Conservation (phyloP, 495 filamentous ascomycete species). For the Penicillium chermesinum region DNA sequence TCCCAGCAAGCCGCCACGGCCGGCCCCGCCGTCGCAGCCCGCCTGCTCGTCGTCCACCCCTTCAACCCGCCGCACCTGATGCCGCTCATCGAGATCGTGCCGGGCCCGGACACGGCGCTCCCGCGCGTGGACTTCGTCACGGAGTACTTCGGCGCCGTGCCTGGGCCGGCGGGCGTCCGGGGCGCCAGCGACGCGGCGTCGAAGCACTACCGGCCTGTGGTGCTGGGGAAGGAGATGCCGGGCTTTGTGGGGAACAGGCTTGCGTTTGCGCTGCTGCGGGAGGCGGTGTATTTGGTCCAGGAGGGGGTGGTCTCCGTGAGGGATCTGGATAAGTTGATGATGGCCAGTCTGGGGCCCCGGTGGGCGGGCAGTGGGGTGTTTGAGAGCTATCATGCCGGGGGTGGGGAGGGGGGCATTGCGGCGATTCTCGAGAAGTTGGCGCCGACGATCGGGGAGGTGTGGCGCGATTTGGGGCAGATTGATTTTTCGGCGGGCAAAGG, state of each 20-base stretch:
- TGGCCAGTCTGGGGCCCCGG: constrained; percentile 48
- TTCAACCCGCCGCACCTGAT: constrained; percentile 63
- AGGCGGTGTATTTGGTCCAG: constrained; percentile 45
- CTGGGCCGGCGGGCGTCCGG: constrained; percentile 23
- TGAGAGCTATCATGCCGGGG: constrained; percentile 57
- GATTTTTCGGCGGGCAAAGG: constrained; percentile 36
- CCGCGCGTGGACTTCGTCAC: constrained; percentile 39
- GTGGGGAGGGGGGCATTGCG: constrained; percentile 49
- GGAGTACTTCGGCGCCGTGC: constrained; percentile 43
- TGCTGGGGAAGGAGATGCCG: constrained; percentile 50
- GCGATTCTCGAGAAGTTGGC: constrained; percentile 54
- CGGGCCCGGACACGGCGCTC: constrained; percentile 33
- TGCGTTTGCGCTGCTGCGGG: constrained; percentile 41
- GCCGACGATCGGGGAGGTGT: constrained; percentile 49
- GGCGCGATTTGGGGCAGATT: constrained; percentile 44
- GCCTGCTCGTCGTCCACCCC: constrained; percentile 54
- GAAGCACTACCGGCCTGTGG: constrained; percentile 39
- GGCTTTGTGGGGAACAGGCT: constrained; percentile 50
- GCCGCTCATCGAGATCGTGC: constrained; percentile 58
- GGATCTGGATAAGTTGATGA: constrained; percentile 44
- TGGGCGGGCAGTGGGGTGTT: constrained; percentile 57
- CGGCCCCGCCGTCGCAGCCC: constrained; percentile 33
- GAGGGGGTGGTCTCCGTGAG: constrained; percentile 40
- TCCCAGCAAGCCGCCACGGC: constrained; percentile 33
- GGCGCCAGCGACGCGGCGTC: not conserved